These are phyloP conservation scores for Aspergillus ruber DNA, from an alignment of 2,329 filamentous ascomycete genomes.

Conservation along the genomic window DNA sequence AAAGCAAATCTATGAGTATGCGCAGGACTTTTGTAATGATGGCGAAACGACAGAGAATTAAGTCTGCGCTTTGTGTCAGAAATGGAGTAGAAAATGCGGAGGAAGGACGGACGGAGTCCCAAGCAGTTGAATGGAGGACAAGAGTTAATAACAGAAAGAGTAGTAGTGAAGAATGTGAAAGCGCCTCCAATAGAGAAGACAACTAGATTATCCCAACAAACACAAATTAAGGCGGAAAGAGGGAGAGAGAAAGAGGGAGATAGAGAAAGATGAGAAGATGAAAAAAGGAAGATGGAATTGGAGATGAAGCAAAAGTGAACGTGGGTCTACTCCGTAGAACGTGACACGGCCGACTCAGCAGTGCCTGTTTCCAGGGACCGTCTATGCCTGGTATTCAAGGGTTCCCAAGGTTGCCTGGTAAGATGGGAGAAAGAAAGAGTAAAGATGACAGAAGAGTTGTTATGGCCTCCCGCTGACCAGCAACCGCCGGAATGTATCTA, in stretches of 20 bases:
- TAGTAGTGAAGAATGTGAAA: slow-evolving; percentile 2
- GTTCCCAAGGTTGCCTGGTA: neutral
- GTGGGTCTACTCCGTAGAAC: slow-evolving; percentile 4
- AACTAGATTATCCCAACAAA: too few relatives aligned
- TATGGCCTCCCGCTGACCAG: neutral
- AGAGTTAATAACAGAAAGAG: slow-evolving; percentile 3
- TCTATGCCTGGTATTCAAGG: neutral
- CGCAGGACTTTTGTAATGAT: neutral
- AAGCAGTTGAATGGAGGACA: slow-evolving; percentile 8
- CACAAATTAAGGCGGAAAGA: neutral
- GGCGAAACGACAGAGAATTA: neutral
- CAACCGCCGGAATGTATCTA: neutral
- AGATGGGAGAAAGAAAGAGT: neutral
- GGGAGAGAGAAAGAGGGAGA: slow-evolving; percentile 2
- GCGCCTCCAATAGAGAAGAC: neutral
- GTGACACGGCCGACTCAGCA: neutral
- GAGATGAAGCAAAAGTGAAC: slow-evolving; percentile 10
- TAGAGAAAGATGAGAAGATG: slow-evolving; percentile 1
- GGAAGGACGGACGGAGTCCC: slow-evolving; percentile 1
- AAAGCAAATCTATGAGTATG: too few relatives aligned
- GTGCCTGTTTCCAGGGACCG: neutral
- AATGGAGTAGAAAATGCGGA: slow-evolving; percentile 6
- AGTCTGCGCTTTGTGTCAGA: too few relatives aligned
- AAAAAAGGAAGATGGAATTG: slow-evolving; percentile 6
- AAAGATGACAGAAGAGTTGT: neutral